Percentiles rank a stretch among this genome's conserved stretches.
Evolutionary conservation across 1,284 basidiomycete species (phyloP).

Genomic region (Ustilago tritici): DNA sequence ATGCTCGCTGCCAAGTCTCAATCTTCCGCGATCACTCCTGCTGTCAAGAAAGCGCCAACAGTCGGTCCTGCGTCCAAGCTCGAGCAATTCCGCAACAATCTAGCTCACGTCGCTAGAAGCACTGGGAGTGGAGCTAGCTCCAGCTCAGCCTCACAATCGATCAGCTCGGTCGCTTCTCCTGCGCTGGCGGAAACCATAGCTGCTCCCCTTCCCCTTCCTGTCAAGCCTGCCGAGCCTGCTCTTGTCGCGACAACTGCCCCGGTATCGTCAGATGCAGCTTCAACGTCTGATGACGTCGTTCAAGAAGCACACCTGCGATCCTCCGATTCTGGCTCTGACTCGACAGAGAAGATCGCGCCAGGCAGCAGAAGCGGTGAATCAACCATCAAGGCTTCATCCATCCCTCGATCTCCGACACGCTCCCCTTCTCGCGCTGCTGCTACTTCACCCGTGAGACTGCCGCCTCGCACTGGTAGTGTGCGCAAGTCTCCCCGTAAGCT

Average conservation of each 20-base stretch:
- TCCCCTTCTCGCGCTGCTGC: conserved; percentile 36
- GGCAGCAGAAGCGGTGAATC: conserved; percentile 40
- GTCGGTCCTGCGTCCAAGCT: conserved; percentile 47
- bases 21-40: conserved; percentile 16
- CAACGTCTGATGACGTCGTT: conserved; percentile 2
- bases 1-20: conserved; percentile 33
- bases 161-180: conserved; percentile 18
- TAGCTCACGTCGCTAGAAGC: conserved; percentile 44
- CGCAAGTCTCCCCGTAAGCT: conserved; percentile 48
- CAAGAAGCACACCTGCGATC: conserved; percentile 6
- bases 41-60: conserved; percentile 23
- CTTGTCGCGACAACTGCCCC: background rate
- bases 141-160: conserved; percentile 19
- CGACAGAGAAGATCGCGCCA: conserved; percentile 30
- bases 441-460: conserved; percentile 35
- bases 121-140: conserved; percentile 35
- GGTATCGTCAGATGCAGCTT: background rate
- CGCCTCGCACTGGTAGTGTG: conserved; percentile 43
- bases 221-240: conserved; percentile 2
- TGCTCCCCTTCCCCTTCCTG: conserved; percentile 1
- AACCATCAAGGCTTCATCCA: conserved; percentile 51
- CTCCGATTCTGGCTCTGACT: conserved; percentile 43
- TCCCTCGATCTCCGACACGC: conserved; percentile 44
- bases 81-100: conserved; percentile 50
- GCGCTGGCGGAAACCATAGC: background rate